Percentiles rank a stretch among this genome's conserved stretches.
phyloP scores from a whole-genome alignment of 805 yeast genomes.

The Teunomyces aglyptinius region DNA sequence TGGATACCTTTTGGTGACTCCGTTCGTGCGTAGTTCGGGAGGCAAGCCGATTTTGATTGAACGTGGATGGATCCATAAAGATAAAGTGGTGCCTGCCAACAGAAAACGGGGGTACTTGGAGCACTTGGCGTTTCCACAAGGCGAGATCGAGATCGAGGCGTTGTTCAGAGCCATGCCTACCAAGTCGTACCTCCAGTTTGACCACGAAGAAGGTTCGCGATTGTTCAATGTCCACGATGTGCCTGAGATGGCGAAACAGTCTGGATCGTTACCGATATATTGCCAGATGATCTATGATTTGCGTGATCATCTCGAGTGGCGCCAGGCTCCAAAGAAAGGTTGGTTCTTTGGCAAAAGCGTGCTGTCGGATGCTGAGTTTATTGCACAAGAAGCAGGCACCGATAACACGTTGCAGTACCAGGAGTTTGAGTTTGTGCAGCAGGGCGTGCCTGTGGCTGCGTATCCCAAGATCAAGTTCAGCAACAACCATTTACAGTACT shows the following conservation, averaged over 20 bases:
- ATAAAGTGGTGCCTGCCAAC: conserved; percentile 52
- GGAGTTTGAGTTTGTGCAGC: conserved; percentile 56
- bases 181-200: conserved; percentile 64
- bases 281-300: conserved; percentile 70
- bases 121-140: conserved; percentile 71
- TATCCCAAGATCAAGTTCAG: conserved; percentile 76
- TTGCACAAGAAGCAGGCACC: conserved; percentile 17
- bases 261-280: conserved; percentile 70
- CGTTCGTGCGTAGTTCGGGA: conserved; percentile 71
- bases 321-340: conserved; percentile 7
- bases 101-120: conserved; percentile 51
- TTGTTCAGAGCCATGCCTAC: conserved; percentile 67
- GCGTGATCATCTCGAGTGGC: conserved; percentile 60
- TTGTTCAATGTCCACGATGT: conserved; percentile 80
- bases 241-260: conserved; percentile 69
- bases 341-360: conserved; percentile 12
- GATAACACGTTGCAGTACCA: conserved; percentile 40
- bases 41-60: conserved; percentile 79
- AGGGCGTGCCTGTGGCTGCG: conserved; percentile 91
- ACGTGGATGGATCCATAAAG: conserved; percentile 89
- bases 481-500: conserved; percentile 88
- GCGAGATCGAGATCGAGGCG: conserved; percentile 70
- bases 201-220: conserved; percentile 62
- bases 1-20: conserved; percentile 81
- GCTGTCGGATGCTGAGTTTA: conserved; percentile 14